Conservation (phyloP, 192 early-diverging fungal species). For the Neocallimastix lanati region DNA sequence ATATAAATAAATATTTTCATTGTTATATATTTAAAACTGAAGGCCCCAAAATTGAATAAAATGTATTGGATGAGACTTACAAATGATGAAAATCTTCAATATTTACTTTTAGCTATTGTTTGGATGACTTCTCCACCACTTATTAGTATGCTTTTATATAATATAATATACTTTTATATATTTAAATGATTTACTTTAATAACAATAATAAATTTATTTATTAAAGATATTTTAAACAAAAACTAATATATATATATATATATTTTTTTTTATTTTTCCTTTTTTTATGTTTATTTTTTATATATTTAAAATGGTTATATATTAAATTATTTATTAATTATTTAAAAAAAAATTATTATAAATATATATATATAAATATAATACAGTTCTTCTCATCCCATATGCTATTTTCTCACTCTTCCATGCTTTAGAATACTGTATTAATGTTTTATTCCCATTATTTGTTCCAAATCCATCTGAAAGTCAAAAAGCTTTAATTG, state of each 20-base stretch:
- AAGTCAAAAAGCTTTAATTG: constrained; percentile 15
- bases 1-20: no score
- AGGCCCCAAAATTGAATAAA: constrained; percentile 37
- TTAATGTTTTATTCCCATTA: constrained; percentile 45
- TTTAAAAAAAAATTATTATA: no score
- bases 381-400: constrained; percentile 25
- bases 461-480: constrained; percentile 23
- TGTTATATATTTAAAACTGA: no score
- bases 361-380: background rate
- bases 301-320: no score
- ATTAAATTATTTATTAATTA: no score
- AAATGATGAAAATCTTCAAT: constrained; percentile 60
- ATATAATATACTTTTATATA: no score
- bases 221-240: no score
- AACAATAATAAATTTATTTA: no score
- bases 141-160: constrained; percentile 24
- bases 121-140: constrained; percentile 55
- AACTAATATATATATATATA: no score
- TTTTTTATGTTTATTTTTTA: no score
- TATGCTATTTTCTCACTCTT: constrained; percentile 56
- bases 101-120: constrained; percentile 45
- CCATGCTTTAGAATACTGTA: constrained; percentile 49
- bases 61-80: constrained; percentile 40
- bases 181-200: no score
- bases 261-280: no score